Base-by-base conservation (phyloP, 805 yeast genomes). In the Danielozyma ontarioensis region DNA sequence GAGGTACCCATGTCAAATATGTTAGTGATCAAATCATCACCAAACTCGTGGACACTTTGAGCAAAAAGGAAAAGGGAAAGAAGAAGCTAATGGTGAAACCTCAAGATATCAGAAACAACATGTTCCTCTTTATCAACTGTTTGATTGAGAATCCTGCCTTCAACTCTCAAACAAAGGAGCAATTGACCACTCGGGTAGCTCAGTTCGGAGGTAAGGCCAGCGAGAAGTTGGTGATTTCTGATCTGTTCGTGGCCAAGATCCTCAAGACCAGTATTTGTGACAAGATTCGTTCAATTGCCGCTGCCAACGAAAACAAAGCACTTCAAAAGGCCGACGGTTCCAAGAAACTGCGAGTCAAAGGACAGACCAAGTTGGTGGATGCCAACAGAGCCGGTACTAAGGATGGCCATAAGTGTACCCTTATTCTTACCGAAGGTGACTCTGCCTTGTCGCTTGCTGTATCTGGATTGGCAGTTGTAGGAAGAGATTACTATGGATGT, bases 111-210 rank as follows among this genome's bases (percentile, higher is more conserved):
- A 80, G 81, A 53, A 87, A 81, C 59, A 83, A 88, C 57, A 84
- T 93, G 80, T 93, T 93, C 49, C 51, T 93, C 23, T 93, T 93
- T 49, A 69, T 93, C 41, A 93, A 93, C 58, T 87, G 96, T 71
- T 68, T 89, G 46, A 80, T 93, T 59, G 96, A 88, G 54, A 93
- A 93, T 48, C 98, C 98, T 0, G 94, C 97, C 0, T 93, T 93
- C 56, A 88, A 97, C 0, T 89, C 97, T 1, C 98, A 93, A 63
- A 93, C 98, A 0, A 93, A 93, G 53, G 98, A 93, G 57, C 96
- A 88, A 53, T 65, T 93, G 49, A 89, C 96, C 16, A 87, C 97
- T 1, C 80, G 93, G 53, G 79, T 80, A 0, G 70, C 83, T 13
- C 94, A 89, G 45, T 93, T 90, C 65, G 97, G 97, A 17, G 85